These are phyloP conservation scores for Metschnikowia henanensis DNA, from an alignment of 805 yeast genomes.

Conservation along the genomic window DNA sequence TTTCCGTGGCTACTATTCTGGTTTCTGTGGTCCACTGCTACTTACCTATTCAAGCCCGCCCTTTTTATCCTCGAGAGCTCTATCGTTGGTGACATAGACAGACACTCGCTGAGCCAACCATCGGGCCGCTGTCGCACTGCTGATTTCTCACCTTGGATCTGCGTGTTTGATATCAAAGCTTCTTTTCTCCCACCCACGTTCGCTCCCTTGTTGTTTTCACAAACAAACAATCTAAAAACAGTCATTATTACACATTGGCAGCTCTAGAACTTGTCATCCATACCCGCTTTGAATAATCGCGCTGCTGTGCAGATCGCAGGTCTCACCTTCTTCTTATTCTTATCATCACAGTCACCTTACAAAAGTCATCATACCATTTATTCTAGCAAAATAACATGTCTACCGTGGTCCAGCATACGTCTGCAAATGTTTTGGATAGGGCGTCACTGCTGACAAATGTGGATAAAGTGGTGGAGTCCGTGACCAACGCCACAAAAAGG, in stretches of 20 bases:
- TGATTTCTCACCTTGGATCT: slow-evolving; percentile 3
- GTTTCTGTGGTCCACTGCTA: neutral
- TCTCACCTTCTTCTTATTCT: too few relatives aligned
- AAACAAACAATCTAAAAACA: too few relatives aligned
- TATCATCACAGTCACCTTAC: too few relatives aligned
- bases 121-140: slow-evolving; percentile 4
- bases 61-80: neutral
- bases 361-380: too few relatives aligned
- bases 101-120: neutral
- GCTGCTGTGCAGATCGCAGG: too few relatives aligned
- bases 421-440: slow-evolving; percentile 14
- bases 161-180: slow-evolving; percentile 7
- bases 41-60: neutral
- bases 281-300: too few relatives aligned
- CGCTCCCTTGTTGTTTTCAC: neutral
- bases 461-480: slow-evolving; percentile 45
- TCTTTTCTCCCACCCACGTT: slow-evolving; percentile 3
- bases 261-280: too few relatives aligned
- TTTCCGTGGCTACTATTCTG: neutral
- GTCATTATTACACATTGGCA: too few relatives aligned
- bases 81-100: neutral
- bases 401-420: slow-evolving; percentile 15
- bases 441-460: slow-evolving; percentile 23
- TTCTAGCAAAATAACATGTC: too few relatives aligned
- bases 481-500: slow-evolving; percentile 48